Evolutionary conservation across 1,139 yeast genomes (phyloP).

Genomic region (Hyphopichia buzzinii): DNA sequence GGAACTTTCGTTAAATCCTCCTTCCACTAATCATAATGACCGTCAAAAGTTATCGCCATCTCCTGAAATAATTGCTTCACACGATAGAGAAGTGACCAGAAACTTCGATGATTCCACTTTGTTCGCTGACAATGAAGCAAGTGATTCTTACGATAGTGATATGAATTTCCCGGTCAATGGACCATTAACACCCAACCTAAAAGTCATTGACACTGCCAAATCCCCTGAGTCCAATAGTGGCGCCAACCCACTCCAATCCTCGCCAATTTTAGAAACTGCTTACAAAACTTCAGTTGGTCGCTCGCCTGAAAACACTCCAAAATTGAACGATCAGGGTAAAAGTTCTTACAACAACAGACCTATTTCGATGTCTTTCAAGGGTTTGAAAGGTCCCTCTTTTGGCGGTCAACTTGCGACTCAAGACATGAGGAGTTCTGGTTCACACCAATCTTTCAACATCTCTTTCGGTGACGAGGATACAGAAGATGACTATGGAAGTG

Average conservation of each 20-base stretch:
- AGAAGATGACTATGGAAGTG: slow-evolving; percentile 5
- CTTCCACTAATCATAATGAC: slow-evolving; percentile 9
- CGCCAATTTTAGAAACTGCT: slow-evolving; percentile 26
- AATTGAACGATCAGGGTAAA: slow-evolving; percentile 12
- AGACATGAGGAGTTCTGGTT: slow-evolving; percentile 32
- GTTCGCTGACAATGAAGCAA: slow-evolving; percentile 4
- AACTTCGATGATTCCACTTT: slow-evolving; percentile 5
- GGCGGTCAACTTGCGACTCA: slow-evolving; percentile 32
- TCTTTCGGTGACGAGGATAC: slow-evolving; percentile 33
- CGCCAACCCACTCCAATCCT: slow-evolving; percentile 12
- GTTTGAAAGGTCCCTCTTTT: slow-evolving; percentile 58
- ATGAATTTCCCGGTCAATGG: background rate
- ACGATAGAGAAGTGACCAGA: background rate
- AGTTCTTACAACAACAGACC: slow-evolving; percentile 40
- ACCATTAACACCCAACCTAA: slow-evolving; percentile 14
- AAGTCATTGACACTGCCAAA: slow-evolving; percentile 9
- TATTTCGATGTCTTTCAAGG: slow-evolving; percentile 66
- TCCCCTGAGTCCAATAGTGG: slow-evolving; percentile 14
- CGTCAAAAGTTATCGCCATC: slow-evolving; percentile 3
- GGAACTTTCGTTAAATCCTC: slow-evolving; percentile 5
- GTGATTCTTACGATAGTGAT: background rate
- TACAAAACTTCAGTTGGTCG: slow-evolving; percentile 5
- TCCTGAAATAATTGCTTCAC: background rate
- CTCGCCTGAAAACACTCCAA: slow-evolving; percentile 8
- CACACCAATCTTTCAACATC: slow-evolving; percentile 45